Percentiles rank a stretch among this genome's conserved stretches.
Evolutionary conservation across 768 basidiomycete species (phyloP).

Genomic region (Trametes sanguinea): DNA sequence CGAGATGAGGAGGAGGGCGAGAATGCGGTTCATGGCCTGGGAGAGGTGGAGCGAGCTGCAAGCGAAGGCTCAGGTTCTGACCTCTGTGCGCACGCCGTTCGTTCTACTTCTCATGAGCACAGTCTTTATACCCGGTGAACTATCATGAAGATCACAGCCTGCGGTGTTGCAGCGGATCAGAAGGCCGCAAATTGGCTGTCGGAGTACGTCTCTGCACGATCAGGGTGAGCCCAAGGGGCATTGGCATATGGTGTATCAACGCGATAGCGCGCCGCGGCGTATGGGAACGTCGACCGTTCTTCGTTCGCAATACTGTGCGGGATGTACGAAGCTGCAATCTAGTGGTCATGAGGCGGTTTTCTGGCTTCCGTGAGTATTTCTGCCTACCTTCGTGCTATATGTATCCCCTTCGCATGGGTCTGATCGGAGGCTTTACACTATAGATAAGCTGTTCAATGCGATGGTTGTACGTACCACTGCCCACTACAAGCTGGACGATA

Average conservation of each 20-base stretch:
- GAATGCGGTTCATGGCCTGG: constrained; percentile 1
- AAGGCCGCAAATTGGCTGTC: neutral
- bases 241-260: constrained; percentile 7
- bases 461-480: neutral
- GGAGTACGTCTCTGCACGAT: neutral
- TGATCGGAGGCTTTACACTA: constrained; percentile 14
- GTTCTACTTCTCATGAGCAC: neutral
- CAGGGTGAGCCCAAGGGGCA: neutral
- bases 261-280: constrained; percentile 2
- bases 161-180: constrained; percentile 10
- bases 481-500: neutral
- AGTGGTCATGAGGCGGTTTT: constrained; percentile 10
- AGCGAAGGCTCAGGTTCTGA: constrained; percentile 2
- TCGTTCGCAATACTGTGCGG: neutral
- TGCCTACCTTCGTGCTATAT: neutral
- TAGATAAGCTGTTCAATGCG: constrained; percentile 10
- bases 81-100: neutral
- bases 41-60: neutral
- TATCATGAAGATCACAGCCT: neutral
- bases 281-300: neutral
- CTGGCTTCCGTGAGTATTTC: constrained; percentile 10
- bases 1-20: constrained; percentile 18
- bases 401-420: neutral
- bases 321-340: neutral
- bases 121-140: neutral